Base-by-base conservation (phyloP, 441 rosid species). In the Syzygium malaccense region DNA sequence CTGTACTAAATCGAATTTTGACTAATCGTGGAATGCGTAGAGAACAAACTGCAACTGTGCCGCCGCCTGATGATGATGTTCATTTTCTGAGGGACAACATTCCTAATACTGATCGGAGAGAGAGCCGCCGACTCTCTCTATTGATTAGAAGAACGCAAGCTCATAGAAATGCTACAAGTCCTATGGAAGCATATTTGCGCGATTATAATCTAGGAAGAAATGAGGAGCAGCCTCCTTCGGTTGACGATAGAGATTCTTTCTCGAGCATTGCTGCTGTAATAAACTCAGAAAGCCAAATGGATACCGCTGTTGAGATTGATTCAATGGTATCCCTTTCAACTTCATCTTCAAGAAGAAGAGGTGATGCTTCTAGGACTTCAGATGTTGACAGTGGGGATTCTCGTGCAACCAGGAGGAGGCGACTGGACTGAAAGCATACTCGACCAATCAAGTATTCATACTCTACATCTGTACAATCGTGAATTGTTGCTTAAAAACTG, bases 331-430 rank as follows among this genome's bases (percentile, higher is more conserved):
- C 85, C 30, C 85, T 55, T 85, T 30, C 91, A 23, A 57, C 90
- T 66, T 93, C 93, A 55, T 91, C 93, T 79, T 90, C 95, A 37
- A 91, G 93, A 87, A 92, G 93, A 87, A 94, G 93, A 88, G 60
- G 85, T 23, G 92, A 92, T n/a, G 79, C 66, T 58, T 53, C 89
- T 12, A 89, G 92, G 57, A 90, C 87, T 88, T 86, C 92, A 78
- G 92, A 91, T 87, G 89, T 86, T 64, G 89, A 89, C 80, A 71
- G n/a, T 66, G 93, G 92, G 90, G 91, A 87, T 90, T 86, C 90
- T 33, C 94, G 93, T 32, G 89, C 89, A 85, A 90, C 90, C 62
- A 91, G 95, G 71, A 91, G 94, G 86, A 92, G 92, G 87, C 90
- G 95, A 90, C 87, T 93, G 87, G 89, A 92, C 48, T 93, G 89